A percentile compares a stretch with the other conserved stretches of the same genome.
Evolutionary conservation across 2,329 filamentous ascomycete species (phyloP).

Genomic region (Coniella lustricola): DNA sequence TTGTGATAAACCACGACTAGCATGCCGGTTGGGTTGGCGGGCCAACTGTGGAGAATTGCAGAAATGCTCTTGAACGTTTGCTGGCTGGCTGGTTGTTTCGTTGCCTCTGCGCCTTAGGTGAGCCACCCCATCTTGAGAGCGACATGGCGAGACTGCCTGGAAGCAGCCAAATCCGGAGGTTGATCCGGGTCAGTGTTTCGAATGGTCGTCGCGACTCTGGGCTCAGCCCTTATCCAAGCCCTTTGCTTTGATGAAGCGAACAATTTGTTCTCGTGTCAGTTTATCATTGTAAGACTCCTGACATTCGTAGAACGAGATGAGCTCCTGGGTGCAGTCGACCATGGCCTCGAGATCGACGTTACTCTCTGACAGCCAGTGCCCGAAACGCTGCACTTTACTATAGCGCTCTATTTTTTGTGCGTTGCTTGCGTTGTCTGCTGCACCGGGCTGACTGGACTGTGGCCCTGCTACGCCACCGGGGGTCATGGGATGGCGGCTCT

Average conservation of each 20-base stretch:
- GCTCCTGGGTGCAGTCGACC: constrained; percentile 84
- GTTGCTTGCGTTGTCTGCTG: constrained; percentile 5
- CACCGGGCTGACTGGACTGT: constrained; percentile 15
- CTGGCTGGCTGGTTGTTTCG: too few relatives aligned
- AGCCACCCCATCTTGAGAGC: too few relatives aligned
- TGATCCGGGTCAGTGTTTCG: too few relatives aligned
- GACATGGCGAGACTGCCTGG: too few relatives aligned
- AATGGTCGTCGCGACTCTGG: background rate
- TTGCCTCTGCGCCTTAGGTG: too few relatives aligned
- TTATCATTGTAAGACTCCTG: constrained; percentile 57
- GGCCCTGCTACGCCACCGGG: constrained; percentile 15
- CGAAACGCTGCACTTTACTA: constrained; percentile 57
- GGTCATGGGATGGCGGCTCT: constrained; percentile 16
- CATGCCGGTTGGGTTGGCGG: too few relatives aligned
- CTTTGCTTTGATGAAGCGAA: constrained; percentile 52
- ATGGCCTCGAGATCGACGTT: constrained; percentile 77
- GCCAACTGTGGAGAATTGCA: too few relatives aligned
- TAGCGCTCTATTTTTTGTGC: constrained; percentile 42
- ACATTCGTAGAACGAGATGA: constrained; percentile 80
- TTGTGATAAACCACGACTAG: too few relatives aligned
- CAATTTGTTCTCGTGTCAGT: constrained; percentile 50
- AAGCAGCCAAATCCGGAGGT: background rate
- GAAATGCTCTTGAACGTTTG: too few relatives aligned
- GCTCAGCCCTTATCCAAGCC: constrained; percentile 40
- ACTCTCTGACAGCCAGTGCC: constrained; percentile 79